Evolutionary conservation across 805 yeast genomes (phyloP).

Genomic region (Cyberlindnera subsufficiens): DNA sequence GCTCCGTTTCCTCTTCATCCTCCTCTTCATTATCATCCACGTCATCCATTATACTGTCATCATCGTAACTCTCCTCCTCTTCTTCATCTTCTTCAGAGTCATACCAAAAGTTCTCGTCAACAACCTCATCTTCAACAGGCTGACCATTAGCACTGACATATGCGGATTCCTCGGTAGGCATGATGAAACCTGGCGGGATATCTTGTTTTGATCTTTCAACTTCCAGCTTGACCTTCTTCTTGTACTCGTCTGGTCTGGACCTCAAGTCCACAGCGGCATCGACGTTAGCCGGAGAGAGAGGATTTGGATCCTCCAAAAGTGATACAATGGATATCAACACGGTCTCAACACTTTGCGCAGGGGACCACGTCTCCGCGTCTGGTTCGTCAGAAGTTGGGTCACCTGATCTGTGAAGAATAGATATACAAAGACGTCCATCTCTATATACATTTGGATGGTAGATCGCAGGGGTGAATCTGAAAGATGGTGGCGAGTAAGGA

Average conservation of each 20-base stretch:
- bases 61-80: constrained; percentile 56
- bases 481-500: constrained; percentile 90
- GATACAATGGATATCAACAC: constrained; percentile 89
- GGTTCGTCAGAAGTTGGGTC: constrained; percentile 88
- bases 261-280: constrained; percentile 93
- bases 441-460: constrained; percentile 94
- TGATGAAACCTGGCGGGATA: constrained; percentile 79
- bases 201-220: constrained; percentile 80
- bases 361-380: constrained; percentile 91
- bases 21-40: constrained; percentile 52
- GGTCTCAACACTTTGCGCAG: constrained; percentile 87
- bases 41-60: constrained; percentile 40
- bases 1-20: constrained; percentile 39
- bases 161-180: constrained; percentile 68
- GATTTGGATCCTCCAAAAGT: constrained; percentile 88
- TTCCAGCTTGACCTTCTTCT: constrained; percentile 68
- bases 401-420: constrained; percentile 88
- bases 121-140: constrained; percentile 44
- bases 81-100: constrained; percentile 46
- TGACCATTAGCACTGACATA: constrained; percentile 35
- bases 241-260: constrained; percentile 71
- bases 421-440: constrained; percentile 89
- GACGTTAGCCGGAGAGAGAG: constrained; percentile 89
- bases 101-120: constrained; percentile 82
- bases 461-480: constrained; percentile 87